Base-by-base conservation (phyloP, 345 rosid species). In the Eucalyptus rudis region DNA sequence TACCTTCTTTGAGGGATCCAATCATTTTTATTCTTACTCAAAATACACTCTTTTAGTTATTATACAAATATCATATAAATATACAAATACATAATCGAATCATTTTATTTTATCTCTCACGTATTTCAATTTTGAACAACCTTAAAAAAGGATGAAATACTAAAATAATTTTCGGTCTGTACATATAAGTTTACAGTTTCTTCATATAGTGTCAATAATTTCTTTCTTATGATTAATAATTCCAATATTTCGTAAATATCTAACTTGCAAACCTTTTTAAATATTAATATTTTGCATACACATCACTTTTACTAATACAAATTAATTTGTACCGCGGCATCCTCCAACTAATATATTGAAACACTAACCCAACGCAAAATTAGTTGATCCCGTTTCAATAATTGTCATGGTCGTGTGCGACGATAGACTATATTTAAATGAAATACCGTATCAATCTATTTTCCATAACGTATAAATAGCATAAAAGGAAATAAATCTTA, bases 391-490 rank as follows among this genome's bases (percentile, higher is more conserved):
- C 0, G 0, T 64, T 64, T 64, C 76, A n/a, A 64, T 64, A 64
- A 64, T 64, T 64, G 40, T n/a, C 3, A 64, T 7, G 36, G 36
- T 64, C 1, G 0, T 64, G 19, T 64, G 76, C 6, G 5, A n/a
- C 0, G 1, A 64, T 13, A 64, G 33, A n/a, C 76, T 1, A n/a
- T 62, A 64, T 7, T n/a, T 14, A n/a, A 14, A n/a, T 14, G 36
- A 59, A 64, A n/a, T 64, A n/a, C 76, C 2, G 2, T n/a, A n/a
- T 15, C 76, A n/a, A 64, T 64, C 19, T 64, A 29, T n/a, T 64
- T 64, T n/a, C 9, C 16, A 7, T n/a, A 64, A 31, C 31, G 36
- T 13, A 31, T n/a, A 14, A n/a, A n/a, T n/a, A n/a, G n/a, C n/a
- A n/a, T n/a, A n/a, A n/a, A n/a, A n/a, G n/a, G n/a, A n/a, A n/a